Percentiles rank a stretch among this genome's conserved stretches.
Evolutionary conservation across 495 filamentous ascomycete species (phyloP).

Genomic region (Massariosphaeria phaeospora): DNA sequence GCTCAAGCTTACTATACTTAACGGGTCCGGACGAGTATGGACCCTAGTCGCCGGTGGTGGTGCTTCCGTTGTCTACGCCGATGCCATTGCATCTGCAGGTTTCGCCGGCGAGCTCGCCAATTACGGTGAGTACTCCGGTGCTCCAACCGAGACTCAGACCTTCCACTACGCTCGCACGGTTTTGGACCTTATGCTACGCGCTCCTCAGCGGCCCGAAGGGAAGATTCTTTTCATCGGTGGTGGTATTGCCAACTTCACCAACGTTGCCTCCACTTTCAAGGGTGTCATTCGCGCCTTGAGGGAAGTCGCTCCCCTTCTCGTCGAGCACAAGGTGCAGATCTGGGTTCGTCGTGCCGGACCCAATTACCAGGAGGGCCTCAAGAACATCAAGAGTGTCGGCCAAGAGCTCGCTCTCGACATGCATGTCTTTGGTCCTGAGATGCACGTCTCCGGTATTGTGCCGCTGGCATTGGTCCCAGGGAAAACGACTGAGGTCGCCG

Average conservation of each 20-base stretch:
- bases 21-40: slow-evolving; percentile 88
- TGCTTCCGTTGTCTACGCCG: slow-evolving; percentile 98
- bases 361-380: slow-evolving; percentile 99
- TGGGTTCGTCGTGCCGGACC: slow-evolving; percentile 98
- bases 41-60: slow-evolving; percentile 98
- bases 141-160: slow-evolving; percentile 95
- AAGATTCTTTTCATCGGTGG: slow-evolving; percentile 99
- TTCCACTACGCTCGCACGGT: slow-evolving; percentile 97
- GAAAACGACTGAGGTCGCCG: slow-evolving; percentile 50
- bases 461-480: slow-evolving; percentile 57
- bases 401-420: slow-evolving; percentile 88
- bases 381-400: slow-evolving; percentile 97
- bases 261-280: slow-evolving; percentile 96
- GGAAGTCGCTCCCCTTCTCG: slow-evolving; percentile 76
- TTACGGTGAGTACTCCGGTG: slow-evolving; percentile 99
- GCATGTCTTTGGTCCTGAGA: slow-evolving; percentile 97
- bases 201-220: slow-evolving; percentile 77
- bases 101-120: slow-evolving; percentile 96
- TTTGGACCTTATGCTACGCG: slow-evolving; percentile 94
- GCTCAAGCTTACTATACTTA: slow-evolving; percentile 95
- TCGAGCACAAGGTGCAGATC: slow-evolving; percentile 97
- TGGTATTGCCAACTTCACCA: slow-evolving; percentile 99
- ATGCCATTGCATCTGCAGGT: slow-evolving; percentile 94
- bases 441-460: slow-evolving; percentile 74
- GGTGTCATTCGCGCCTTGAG: slow-evolving; percentile 96